Base-by-base conservation (phyloP, 2,329 filamentous ascomycete genomes). In the Chaetomium olivaceum region DNA sequence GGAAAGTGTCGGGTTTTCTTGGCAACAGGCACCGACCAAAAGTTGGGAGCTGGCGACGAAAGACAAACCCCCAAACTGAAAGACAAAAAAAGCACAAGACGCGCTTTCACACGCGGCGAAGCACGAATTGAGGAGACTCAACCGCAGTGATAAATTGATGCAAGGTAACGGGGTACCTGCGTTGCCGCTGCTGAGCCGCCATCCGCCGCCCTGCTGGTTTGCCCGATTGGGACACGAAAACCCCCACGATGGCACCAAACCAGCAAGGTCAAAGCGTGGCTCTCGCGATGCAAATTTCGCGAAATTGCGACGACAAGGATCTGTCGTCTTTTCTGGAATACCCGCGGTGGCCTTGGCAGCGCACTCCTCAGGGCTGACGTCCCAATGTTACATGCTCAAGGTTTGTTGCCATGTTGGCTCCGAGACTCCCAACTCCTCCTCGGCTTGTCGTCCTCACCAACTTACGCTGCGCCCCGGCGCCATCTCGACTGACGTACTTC, bases 271-370 rank as follows among this genome's bases (percentile, higher is more conserved):
- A 61, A 61, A 67, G 65, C 65, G 61, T 31, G 58, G 51, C n/a
- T 21, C 11, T 58, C 62, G 54, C 61, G 65, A 61, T 58, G 56
- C 65, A 63, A 61, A 61, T 64, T 66, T 64, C 55, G 58, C 54
- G 61, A 67, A 67, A 67, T 67, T 67, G 50, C 61, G 19, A 14
- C 52, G 58, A 64, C 65, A 52, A 12, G 65, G 65, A 64, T 64
- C 46, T n/a, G 29, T 16, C 16, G 39, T 61, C 57, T 25, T n/a
- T 61, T 61, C 31, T 58, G 58, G 65, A 63, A 58, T 23, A 51
- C 39, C 33, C 33, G 12, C 43, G 46, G 61, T 19, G 43, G 29
- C 62, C 58, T 64, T 64, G 65, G 62, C 65, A 58, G 31, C 54
- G 54, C 58, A 36, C 39, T 23, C 23, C 23, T 48, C 57, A 51